Base-by-base conservation (phyloP, 331 rosid genomes). In the Phaseolus coccineus region DNA sequence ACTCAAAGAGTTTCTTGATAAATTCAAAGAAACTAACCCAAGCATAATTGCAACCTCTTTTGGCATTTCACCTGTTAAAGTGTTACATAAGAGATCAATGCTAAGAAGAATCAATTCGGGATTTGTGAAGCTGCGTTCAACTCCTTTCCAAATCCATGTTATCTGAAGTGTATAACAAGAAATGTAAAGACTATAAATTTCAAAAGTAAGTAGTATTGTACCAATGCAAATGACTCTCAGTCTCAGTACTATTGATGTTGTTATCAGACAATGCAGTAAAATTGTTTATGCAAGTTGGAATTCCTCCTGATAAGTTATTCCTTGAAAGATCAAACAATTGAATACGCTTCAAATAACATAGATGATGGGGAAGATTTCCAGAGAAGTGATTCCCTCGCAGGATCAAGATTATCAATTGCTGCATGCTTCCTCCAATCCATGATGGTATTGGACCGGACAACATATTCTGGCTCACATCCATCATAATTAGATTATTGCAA, bases 71-170 rank as follows among this genome's bases (percentile, higher is more conserved):
- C 28, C 59, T 7, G 22, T 30, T 28, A 61, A 44, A 59, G 44
- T 1, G 12, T 75, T 75, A 6, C 61, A 7, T 8, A 61, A 61
- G 28, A 74, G 48, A 75, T 74, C 79, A 42, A 74, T 74, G 78
- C 44, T 58, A 0, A 16, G 44, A 8, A 74, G 46, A 58, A 0
- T 5, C 10, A 25, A 1, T 67, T 74, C 46, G 15, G 78, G 78
- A 24, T 74, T 0, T 7, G 9, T 4, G 31, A 74, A 55, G 2
- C 3, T 3, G 0, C 11, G 0, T 44, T 28, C 58, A 12, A 10
- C 3, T 2, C 71, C 71, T 59, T 74, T 74, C 71, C 79, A 74
- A 46, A 5, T 44, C 46, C 63, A 44, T 10, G 24, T 19, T 5
- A 72, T 22, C 5, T 19, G 2, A 55, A 53, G 3, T 2, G 0